Evolutionary conservation across 306 rosid species (phyloP), one percentile per base, ranked within the genome.

Genomic region (Corylus avellana): DNA sequence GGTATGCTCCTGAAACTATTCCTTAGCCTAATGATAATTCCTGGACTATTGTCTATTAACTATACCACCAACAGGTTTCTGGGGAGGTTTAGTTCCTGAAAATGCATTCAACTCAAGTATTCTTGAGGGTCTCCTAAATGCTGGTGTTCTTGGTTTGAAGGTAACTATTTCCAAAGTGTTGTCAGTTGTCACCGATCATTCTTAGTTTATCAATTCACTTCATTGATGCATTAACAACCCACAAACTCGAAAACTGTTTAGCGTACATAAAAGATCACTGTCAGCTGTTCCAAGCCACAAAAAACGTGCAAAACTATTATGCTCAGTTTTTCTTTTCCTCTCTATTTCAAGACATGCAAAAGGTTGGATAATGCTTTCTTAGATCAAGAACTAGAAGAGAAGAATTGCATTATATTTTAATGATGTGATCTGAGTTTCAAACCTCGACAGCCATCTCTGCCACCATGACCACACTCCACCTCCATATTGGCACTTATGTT

Each of bases 81-180:
- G 98, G 98, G 98, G 98, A 86, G 98, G 98, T 49, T 90, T 95
- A 71, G 75, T 95, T 79, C 98, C 98, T 66, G 98, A 90, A 79
- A 95, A 95, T 86, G 98, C 97, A 73, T 91, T 83, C 80, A 87
- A 95, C 64, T 53, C 85, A 17, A 90, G 85, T 83, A 91, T 89
- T 87, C 91, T 95, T 73, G 98, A 90, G 64, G 92, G 89, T 79
- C 96, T 95, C 74, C 82, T 95, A 81, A 82, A 82, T 79, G 93
- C 97, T 0, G 98, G 98, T 51, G 98, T 83, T 83, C 98, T 95
- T 76, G 98, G 98, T 76, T 54, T 92, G 68, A 95, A 95, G 98
- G 98, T 94, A 87, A 75, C 50, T 18, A 20, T 57, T 84, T 59
- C 35, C 29, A 4, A 25, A 22, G 37, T 59, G 66, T 25, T 25